These are phyloP conservation scores for Aspergillus diversus DNA, from an alignment of 495 filamentous ascomycete species.

Conservation along the genomic window DNA sequence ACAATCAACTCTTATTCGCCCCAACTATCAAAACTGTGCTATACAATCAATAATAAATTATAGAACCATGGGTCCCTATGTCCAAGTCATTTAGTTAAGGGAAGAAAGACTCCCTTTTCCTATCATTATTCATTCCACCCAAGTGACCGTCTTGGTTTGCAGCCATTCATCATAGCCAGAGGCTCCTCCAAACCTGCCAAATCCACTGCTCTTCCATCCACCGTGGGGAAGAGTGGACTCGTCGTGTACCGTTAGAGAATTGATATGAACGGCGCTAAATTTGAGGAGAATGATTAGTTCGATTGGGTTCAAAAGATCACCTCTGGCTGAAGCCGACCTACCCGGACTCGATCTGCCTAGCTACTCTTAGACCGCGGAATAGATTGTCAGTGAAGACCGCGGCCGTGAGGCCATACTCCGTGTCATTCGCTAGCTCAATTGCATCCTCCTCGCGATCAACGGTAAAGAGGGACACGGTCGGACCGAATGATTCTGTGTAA, in stretches of 20 bases:
- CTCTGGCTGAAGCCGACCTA: slow-evolving; percentile 27
- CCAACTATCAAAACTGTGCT: slow-evolving; percentile 1
- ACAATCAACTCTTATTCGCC: neutral
- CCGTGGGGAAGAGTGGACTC: slow-evolving; percentile 80
- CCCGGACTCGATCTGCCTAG: slow-evolving; percentile 54
- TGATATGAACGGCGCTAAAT: slow-evolving; percentile 79
- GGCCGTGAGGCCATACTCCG: slow-evolving; percentile 53
- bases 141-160: slow-evolving; percentile 84
- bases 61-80: neutral
- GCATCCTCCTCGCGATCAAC: slow-evolving; percentile 55
- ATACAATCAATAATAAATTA: slow-evolving; percentile 5
- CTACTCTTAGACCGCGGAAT: slow-evolving; percentile 50
- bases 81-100: neutral
- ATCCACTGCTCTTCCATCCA: slow-evolving; percentile 83
- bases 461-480: slow-evolving; percentile 62
- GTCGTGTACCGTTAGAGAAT: slow-evolving; percentile 83
- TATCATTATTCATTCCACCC: slow-evolving; percentile 35
- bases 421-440: slow-evolving; percentile 54
- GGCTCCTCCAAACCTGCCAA: slow-evolving; percentile 66
- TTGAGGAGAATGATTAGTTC: slow-evolving; percentile 11
- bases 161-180: slow-evolving; percentile 75
- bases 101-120: neutral
- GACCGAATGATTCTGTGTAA: slow-evolving; percentile 80
- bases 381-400: slow-evolving; percentile 54
- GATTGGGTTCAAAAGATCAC: neutral